Percentiles rank a stretch among this genome's conserved stretches.
Evolutionary conservation across 2,329 filamentous ascomycete genomes (phyloP).

Genomic region (Amesomyces nigricolor): DNA sequence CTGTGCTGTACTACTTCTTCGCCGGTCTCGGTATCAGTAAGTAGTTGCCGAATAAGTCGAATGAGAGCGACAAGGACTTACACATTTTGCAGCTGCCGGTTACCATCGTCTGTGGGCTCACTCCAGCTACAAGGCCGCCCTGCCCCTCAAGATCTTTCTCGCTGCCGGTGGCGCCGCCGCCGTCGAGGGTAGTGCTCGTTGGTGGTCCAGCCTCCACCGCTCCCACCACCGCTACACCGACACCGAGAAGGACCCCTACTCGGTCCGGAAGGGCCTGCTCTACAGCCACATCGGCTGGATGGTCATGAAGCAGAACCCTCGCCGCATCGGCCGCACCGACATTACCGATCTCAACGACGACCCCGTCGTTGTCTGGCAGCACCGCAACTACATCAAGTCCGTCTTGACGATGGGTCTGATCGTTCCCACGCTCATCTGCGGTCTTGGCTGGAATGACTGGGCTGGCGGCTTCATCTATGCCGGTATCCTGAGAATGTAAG

Average conservation of each 20-base stretch:
- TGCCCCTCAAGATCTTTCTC: constrained; percentile 75
- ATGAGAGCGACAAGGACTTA: neutral
- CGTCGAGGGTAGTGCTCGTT: constrained; percentile 79
- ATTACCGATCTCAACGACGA: constrained; percentile 87
- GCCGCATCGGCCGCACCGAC: constrained; percentile 80
- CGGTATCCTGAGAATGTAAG: constrained; percentile 80
- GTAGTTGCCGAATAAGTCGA: constrained; percentile 31
- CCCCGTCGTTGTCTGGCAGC: constrained; percentile 79
- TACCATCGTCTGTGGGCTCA: constrained; percentile 86
- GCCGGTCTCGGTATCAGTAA: constrained; percentile 74
- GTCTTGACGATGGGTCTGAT: constrained; percentile 71
- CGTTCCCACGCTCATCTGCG: constrained; percentile 69
- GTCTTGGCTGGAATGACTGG: constrained; percentile 77
- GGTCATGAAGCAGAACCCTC: constrained; percentile 89
- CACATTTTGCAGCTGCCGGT: constrained; percentile 38
- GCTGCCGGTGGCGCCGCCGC: constrained; percentile 76
- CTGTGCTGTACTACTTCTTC: constrained; percentile 76
- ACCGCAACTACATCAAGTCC: constrained; percentile 77
- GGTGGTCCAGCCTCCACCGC: constrained; percentile 84
- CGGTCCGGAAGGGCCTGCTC: constrained; percentile 78
- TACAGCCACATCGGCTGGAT: constrained; percentile 88
- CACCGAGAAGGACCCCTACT: constrained; percentile 88
- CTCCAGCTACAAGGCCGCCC: constrained; percentile 70
- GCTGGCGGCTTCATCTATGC: constrained; percentile 77
- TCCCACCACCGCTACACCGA: constrained; percentile 90